Base-by-base conservation (phyloP, 2,329 filamentous ascomycete genomes). In the Colletotrichum camelliae region DNA sequence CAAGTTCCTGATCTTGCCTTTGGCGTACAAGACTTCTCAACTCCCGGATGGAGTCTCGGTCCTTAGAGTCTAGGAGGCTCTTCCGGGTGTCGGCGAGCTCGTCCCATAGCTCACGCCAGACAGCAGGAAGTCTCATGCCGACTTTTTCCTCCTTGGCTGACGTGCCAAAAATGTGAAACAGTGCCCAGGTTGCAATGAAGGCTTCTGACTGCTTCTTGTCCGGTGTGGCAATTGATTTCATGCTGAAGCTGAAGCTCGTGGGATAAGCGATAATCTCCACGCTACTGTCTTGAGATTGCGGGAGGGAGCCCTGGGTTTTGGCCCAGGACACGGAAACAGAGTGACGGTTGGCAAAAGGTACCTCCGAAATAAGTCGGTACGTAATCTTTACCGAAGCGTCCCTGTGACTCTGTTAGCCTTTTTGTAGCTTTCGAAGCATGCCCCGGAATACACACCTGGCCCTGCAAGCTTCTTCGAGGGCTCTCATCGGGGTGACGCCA, bases 401-500 rank as follows among this genome's bases (percentile, higher is more conserved):
- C 84, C 95, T 94, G 77, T 7, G 35, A 70, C 7, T 1, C 61
- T 29, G 73, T 79, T 24, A 76, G 43, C 33, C 33, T 10, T 15
- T 5, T 15, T 12, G 29, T 15, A 69, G 27, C n/a, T 18, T 62
- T 62, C 15, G 27, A 35, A 75, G 76, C 31, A 39, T 64, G 29
- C 6, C 33, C 9, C n/a, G 12, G 29, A 62, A 33, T 18, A 80
- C 83, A 79, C 84, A 94, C 93, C 93, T 93, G 77, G 95, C 91
- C 79, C 94, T 93, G 82, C 96, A 97, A n/a, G 95, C 91, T 83
- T 98, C 96, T 83, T 98, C 96, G 15, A 98, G 86, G 33, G 95
- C 89, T 78, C 94, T 90, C 77, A 92, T 91, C 18, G 96, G 96
- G 79, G 88, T 94, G 35, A 98, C 85, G 9, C 96, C 96, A 16